Evolutionary conservation across 805 yeast genomes (phyloP).

Genomic region (Saccharomyces eubayanus): DNA sequence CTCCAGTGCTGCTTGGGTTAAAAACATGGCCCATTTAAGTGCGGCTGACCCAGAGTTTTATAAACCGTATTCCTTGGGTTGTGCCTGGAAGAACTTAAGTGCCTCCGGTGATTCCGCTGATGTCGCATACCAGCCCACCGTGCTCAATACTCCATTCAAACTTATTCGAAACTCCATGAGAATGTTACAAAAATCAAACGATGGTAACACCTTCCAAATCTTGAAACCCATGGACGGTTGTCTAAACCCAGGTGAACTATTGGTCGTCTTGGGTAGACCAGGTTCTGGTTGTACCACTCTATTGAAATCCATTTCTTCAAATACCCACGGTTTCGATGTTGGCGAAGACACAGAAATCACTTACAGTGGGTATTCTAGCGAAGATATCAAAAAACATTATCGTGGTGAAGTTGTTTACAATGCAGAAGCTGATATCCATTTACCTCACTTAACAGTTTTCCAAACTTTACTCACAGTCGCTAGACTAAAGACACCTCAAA

Average conservation of each 20-base stretch:
- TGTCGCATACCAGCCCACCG: slow-evolving; percentile 60
- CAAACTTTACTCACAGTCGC: slow-evolving; percentile 52
- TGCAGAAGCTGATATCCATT: slow-evolving; percentile 57
- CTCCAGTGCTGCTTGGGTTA: slow-evolving; percentile 54
- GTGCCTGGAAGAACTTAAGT: slow-evolving; percentile 49
- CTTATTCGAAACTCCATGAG: slow-evolving; percentile 11
- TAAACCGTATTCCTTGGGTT: slow-evolving; percentile 48
- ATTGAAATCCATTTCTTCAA: slow-evolving; percentile 51
- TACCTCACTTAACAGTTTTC: slow-evolving; percentile 53
- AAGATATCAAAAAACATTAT: slow-evolving; percentile 30
- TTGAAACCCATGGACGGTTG: slow-evolving; percentile 52
- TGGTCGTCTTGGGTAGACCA: slow-evolving; percentile 57
- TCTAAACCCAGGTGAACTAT: slow-evolving; percentile 53
- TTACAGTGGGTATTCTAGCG: slow-evolving; percentile 41
- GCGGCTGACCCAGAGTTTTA: slow-evolving; percentile 53
- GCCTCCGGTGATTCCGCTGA: slow-evolving; percentile 54
- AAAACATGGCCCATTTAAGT: slow-evolving; percentile 44
- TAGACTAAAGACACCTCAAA: slow-evolving; percentile 44
- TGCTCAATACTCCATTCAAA: slow-evolving; percentile 36
- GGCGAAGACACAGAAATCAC: slow-evolving; percentile 41
- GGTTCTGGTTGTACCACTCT: slow-evolving; percentile 70
- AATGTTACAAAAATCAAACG: slow-evolving; percentile 26
- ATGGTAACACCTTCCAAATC: slow-evolving; percentile 34
- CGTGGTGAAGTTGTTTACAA: slow-evolving; percentile 57
- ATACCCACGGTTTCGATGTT: slow-evolving; percentile 32